Conservation (phyloP, 345 rosid species). For the Salix viminalis region DNA sequence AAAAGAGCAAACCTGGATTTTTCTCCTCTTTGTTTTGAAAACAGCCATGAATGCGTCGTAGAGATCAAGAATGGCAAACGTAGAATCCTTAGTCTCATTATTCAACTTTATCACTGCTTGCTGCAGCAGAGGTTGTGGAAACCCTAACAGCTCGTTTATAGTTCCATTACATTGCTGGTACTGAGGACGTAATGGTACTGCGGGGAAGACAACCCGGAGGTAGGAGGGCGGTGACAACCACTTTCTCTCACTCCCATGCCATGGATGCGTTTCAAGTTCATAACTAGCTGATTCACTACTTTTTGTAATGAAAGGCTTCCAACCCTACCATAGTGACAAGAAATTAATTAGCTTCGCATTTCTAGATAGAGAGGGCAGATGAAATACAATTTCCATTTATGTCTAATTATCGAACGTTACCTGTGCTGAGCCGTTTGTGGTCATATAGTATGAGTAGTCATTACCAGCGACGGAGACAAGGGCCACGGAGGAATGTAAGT, state of each 20-base stretch:
- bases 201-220: conserved; percentile 82
- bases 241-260: conserved; percentile 54
- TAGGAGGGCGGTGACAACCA: conserved; percentile 40
- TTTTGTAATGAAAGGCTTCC: conserved; percentile 26
- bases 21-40: conserved; percentile 29
- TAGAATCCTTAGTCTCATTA: conserved; percentile 23
- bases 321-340: conserved; percentile 34
- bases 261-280: conserved; percentile 46
- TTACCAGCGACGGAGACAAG: conserved; percentile 65
- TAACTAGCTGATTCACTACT: conserved; percentile 50
- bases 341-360: neutral
- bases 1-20: conserved; percentile 7
- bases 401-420: conserved; percentile 17
- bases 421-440: conserved; percentile 37
- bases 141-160: conserved; percentile 26
- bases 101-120: conserved; percentile 49
- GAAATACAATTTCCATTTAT: no score
- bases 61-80: conserved; percentile 51
- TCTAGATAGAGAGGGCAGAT: no score
- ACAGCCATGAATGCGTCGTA: conserved; percentile 48
- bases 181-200: conserved; percentile 27
- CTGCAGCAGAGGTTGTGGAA: conserved; percentile 51
- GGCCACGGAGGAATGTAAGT: conserved; percentile 46
- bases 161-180: conserved; percentile 43
- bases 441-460: conserved; percentile 51